Evolutionary conservation across 768 basidiomycete genomes (phyloP), one percentile per base, ranked within the genome.

Genomic region (Termitomyces sp.): DNA sequence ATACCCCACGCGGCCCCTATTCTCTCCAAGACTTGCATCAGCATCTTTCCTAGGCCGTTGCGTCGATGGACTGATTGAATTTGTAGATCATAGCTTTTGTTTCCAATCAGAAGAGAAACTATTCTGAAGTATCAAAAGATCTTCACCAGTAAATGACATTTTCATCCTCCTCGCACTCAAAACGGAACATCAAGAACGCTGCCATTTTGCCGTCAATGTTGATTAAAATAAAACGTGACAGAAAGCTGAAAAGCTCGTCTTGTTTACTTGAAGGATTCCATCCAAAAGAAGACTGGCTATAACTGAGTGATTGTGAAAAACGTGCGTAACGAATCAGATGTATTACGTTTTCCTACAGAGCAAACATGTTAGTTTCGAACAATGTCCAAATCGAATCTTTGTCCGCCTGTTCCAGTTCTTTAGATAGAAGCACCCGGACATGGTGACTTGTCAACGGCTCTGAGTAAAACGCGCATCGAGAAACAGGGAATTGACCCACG

Each of bases 41-140:
- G 65, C 21, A 66, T 61, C 55, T 68, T 79, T 0, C 90, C 91
- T 0, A 89, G 66, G 2, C 90, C 88, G 26, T 65, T 66, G 5
- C 85, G 72, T 56, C 76, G 78, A 14, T 62, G 67, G 1, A 60
- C 44, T 37, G 68, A 47, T 0, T 73, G 67, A 2, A 92, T 78
- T 62, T 93, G 90, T 3, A 92, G 68, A 50, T 93, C 91, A 64
- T 93, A 93, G 65, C 90, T 93, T 50, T 15, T 10, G 8, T 45
- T 42, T 30, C 15, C 15, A 3, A 7, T 26, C 32, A 34, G 21
- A 40, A 56, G 32, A 22, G 40, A 28, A 41, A 37, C 38, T 41
- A 30, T 21, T 26, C 4, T 21, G n/a, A 24, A 7, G 2, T 11
- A 34, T 34, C 32, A 19, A 42, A 38, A 38, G 21, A 44, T 41